A percentile compares a stretch with the other conserved stretches of the same genome.
Conservation (phyloP, 2,329 filamentous ascomycete species). For the Didymella segeticola region DNA sequence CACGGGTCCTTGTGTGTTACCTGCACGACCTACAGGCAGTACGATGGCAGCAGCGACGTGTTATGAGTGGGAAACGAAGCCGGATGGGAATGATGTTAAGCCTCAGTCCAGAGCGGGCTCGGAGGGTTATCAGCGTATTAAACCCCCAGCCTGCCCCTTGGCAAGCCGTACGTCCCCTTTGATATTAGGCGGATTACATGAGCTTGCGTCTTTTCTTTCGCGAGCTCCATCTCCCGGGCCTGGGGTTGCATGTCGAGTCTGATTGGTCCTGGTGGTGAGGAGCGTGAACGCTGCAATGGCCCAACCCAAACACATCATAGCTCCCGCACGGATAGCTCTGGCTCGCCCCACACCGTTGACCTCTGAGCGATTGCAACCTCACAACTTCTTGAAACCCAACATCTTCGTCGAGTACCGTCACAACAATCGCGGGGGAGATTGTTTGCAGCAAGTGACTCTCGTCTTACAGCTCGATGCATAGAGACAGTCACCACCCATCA, state of each 20-base stretch:
- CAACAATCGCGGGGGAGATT: too few relatives aligned
- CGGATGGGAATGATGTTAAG: not conserved
- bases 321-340: slow-evolving; percentile 16
- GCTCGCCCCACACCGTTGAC: slow-evolving; percentile 2
- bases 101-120: slow-evolving; percentile 1
- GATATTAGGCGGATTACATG: slow-evolving; percentile 47
- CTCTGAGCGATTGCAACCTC: too few relatives aligned
- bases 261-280: slow-evolving; percentile 42
- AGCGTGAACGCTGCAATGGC: slow-evolving; percentile 29
- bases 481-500: too few relatives aligned
- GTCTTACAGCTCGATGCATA: too few relatives aligned
- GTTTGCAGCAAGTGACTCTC: too few relatives aligned
- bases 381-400: too few relatives aligned
- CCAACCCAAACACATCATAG: slow-evolving; percentile 25
- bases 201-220: slow-evolving; percentile 34
- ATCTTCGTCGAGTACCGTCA: too few relatives aligned
- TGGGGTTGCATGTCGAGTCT: slow-evolving; percentile 29
- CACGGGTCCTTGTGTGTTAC: slow-evolving; percentile 8
- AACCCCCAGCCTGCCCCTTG: slow-evolving; percentile 33
- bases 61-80: slow-evolving; percentile 3
- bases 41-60: slow-evolving; percentile 2
- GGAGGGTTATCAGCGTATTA: not conserved
- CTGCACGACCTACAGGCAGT: not conserved
- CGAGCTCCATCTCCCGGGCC: slow-evolving; percentile 23
- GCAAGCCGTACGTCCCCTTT: slow-evolving; percentile 34